These are phyloP conservation scores for Penicillium riverlandense DNA, from an alignment of 495 filamentous ascomycete genomes.

Conservation along the genomic window DNA sequence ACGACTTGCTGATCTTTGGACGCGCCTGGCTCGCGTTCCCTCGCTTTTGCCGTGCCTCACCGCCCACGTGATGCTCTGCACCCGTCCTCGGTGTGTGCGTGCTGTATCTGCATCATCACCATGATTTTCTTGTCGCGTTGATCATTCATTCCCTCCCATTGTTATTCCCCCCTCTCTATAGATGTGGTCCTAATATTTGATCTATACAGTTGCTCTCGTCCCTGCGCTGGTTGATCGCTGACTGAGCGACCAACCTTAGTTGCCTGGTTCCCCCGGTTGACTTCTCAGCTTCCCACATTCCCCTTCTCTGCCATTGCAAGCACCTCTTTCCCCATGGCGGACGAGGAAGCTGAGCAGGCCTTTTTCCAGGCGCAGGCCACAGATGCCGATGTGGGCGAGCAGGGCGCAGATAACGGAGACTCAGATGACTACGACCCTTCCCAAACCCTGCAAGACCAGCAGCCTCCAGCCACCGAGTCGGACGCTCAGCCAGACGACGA, in stretches of 20 bases:
- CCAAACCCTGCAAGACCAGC: slow-evolving; percentile 36
- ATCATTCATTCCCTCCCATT: no score
- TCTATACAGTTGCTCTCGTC: no score
- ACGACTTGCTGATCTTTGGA: slow-evolving; percentile 4
- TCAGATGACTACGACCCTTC: slow-evolving; percentile 52
- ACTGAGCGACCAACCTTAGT: no score
- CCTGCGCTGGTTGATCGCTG: no score
- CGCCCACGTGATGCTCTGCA: slow-evolving; percentile 15
- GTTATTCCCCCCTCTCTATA: no score
- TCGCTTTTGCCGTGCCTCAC: slow-evolving; percentile 14
- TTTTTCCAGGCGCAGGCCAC: slow-evolving; percentile 52
- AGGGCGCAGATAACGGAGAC: slow-evolving; percentile 45
- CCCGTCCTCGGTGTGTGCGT: no score
- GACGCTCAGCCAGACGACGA: slow-evolving; percentile 21
- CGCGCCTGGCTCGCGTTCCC: slow-evolving; percentile 20
- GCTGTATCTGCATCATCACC: no score
- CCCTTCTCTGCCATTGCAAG: neutral
- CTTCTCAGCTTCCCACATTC: neutral
- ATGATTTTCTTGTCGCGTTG: no score
- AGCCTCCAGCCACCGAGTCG: slow-evolving; percentile 17
- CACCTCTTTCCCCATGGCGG: slow-evolving; percentile 41
- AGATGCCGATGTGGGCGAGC: slow-evolving; percentile 34
- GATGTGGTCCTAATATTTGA: no score
- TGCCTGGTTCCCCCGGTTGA: no score
- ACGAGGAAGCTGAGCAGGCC: slow-evolving; percentile 54